Percentiles rank a stretch among this genome's conserved stretches.
Evolutionary conservation across 305 asterid species (phyloP).

Genomic region (Lippia alba): DNA sequence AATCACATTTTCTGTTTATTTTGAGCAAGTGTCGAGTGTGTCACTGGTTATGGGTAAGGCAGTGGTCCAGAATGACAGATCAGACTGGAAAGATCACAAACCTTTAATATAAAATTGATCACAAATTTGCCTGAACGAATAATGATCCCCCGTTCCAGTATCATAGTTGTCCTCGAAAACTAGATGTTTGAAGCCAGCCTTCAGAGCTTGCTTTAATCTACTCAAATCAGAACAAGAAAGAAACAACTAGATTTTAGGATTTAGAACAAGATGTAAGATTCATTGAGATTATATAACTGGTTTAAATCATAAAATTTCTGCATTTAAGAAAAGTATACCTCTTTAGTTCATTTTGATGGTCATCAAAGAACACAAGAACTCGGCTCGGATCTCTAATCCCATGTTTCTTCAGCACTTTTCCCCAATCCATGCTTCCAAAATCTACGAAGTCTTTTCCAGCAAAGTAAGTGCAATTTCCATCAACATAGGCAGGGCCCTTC

Average conservation of each 20-base stretch:
- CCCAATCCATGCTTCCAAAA: conserved; percentile 95
- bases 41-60: no score
- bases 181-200: conserved; percentile 93
- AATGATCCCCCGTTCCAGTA: conserved; percentile 97
- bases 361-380: conserved; percentile 92
- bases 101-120: conserved; percentile 86
- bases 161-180: conserved; percentile 96
- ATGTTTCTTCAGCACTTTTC: conserved; percentile 67
- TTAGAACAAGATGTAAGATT: conserved; percentile 6
- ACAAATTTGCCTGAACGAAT: conserved; percentile 93
- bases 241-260: conserved; percentile 20
- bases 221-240: conserved; percentile 24
- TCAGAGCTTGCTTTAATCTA: conserved; percentile 91
- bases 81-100: conserved; percentile 33
- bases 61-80: neutral
- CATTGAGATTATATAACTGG: neutral
- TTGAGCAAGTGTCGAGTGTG: no score
- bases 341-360: conserved; percentile 94
- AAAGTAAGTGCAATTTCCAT: conserved; percentile 90
- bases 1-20: no score
- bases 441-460: conserved; percentile 95
- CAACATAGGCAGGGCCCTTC: conserved; percentile 96
- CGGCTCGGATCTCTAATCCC: conserved; percentile 66
- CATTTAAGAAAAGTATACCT: conserved; percentile 48
- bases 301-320: neutral